Percentiles rank a stretch among this genome's conserved stretches.
Evolutionary conservation across 2,329 filamentous ascomycete species (phyloP).

Genomic region (Paraphaeosphaeria sporulosa): DNA sequence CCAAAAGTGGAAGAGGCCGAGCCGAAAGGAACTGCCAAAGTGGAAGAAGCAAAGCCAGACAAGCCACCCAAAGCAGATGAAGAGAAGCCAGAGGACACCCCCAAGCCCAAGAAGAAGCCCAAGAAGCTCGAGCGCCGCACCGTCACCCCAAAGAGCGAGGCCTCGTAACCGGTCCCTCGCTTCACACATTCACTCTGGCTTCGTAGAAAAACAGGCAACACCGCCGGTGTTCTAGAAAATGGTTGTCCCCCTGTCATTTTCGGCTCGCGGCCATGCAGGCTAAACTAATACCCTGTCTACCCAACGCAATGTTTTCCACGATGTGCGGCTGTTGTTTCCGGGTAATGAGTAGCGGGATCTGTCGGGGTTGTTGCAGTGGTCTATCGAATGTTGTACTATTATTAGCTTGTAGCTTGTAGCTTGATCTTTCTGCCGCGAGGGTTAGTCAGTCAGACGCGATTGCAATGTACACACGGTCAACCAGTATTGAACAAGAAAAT

Average conservation of each 20-base stretch:
- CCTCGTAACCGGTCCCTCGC: neutral
- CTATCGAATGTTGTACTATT: constrained; percentile 6
- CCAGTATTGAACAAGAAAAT: neutral
- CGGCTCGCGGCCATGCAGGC: constrained; percentile 1
- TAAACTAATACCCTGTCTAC: constrained; percentile 7
- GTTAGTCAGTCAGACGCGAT: neutral
- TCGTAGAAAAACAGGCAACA: neutral
- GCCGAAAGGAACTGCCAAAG: constrained; percentile 6
- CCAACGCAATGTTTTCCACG: neutral
- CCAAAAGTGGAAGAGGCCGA: neutral
- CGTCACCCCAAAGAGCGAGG: constrained; percentile 19
- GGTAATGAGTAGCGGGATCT: neutral
- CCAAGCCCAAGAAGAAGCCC: constrained; percentile 47
- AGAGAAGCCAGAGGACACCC: constrained; percentile 15
- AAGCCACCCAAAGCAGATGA: constrained; percentile 13
- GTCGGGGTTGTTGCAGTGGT: neutral
- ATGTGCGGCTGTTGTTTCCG: constrained; percentile 1
- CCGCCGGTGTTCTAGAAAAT: neutral
- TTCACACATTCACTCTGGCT: neutral
- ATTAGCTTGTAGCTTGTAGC: neutral
- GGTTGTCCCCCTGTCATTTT: neutral
- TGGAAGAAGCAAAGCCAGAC: constrained; percentile 13
- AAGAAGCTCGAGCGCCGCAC: constrained; percentile 47
- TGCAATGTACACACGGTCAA: neutral
- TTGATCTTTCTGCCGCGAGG: neutral